phyloP scores from a whole-genome alignment of 345 rosid genomes.

The Brassica nigra region DNA sequence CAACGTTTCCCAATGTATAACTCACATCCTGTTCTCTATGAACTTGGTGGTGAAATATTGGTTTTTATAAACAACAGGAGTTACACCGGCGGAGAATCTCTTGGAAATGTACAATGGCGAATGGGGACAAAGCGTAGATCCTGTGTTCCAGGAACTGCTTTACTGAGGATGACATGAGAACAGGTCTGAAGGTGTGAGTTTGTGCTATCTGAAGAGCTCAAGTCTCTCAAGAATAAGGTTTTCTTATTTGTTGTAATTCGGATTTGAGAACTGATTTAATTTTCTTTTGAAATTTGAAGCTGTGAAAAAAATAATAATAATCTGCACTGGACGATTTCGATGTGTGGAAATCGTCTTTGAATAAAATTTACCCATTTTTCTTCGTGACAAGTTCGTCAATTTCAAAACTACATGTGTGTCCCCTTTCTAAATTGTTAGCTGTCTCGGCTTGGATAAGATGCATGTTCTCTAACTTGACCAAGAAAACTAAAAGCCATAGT shows the following conservation, averaged over 20 bases:
- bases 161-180: constrained; percentile 39
- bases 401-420: background rate
- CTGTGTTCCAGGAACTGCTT: constrained; percentile 78
- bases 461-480: background rate
- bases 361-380: background rate
- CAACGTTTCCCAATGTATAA: background rate
- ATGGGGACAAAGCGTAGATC: constrained; percentile 81
- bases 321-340: background rate
- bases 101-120: constrained; percentile 79
- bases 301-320: background rate
- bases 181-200: constrained; percentile 11
- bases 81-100: constrained; percentile 86
- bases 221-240: background rate
- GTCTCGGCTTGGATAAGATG: background rate
- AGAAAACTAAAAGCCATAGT: background rate
- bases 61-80: constrained; percentile 50
- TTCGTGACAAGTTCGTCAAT: background rate
- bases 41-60: background rate
- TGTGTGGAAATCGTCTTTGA: background rate
- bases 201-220: constrained; percentile 23
- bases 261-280: background rate
- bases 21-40: background rate
- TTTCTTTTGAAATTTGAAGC: background rate
- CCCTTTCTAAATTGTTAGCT: background rate
- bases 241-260: background rate